Evolutionary conservation across 2,329 filamentous ascomycete genomes (phyloP), one percentile per base, ranked within the genome.

Genomic region (Fusarium camptoceras): DNA sequence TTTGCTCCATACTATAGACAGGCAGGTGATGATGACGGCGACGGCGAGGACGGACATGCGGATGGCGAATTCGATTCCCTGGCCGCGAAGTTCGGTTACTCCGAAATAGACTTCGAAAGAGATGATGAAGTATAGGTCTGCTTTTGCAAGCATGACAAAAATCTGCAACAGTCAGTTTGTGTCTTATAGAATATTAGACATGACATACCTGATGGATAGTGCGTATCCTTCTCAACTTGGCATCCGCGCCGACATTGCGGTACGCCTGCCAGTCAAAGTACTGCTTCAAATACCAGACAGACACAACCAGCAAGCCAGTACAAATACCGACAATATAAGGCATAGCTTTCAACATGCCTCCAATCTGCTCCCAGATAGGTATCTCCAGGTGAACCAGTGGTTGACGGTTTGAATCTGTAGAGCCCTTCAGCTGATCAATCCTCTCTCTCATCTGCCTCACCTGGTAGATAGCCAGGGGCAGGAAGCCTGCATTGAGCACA

Each of bases 241-340:
- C 24, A 41, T 63, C 60, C 3, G 60, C 60, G 1, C 60, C 47
- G 5, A 63, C 60, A 1, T 63, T 63, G 0, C 60, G 60, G n/a
- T 63, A 63, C 1, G 60, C 53, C 18, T 63, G 58, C 60, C 60
- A 63, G 9, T 51, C 61, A 6, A 63, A 63, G 16, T 43, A 34
- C 8, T 48, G 31, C 14, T 63, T 63, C 2, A 63, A 8, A n/a
- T 63, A 63, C 60, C 58, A 63, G 5, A 46, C 60, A 22, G 16
- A 47, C 0, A 63, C 4, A 1, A 54, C 16, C 0, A 63, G 48
- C 3, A 62, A 0, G 1, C 55, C 2, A 1, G 60, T 63, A 8
- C 28, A 63, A 8, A 15, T 3, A 2, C 31, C 58, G 2, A 63
- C 43, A 1, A 63, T 22, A 1, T 37, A 41, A 9, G 60, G 58